These are phyloP conservation scores for Termitomyces sp. DNA, from an alignment of 768 basidiomycete species.

Conservation along the genomic window DNA sequence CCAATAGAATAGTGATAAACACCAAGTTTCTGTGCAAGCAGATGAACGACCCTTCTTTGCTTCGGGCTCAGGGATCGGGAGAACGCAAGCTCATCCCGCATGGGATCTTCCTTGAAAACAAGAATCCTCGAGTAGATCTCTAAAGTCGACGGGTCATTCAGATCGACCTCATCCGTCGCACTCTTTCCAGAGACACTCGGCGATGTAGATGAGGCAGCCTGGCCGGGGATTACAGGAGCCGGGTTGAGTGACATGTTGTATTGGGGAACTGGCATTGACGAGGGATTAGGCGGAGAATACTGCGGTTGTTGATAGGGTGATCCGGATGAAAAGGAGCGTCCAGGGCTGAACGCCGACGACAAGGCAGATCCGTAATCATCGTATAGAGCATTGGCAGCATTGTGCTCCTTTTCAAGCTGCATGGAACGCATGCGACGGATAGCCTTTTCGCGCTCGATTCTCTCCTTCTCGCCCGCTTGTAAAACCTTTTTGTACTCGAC, in stretches of 20 bases:
- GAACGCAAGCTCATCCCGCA: constrained; percentile 97
- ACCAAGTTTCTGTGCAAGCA: constrained; percentile 94
- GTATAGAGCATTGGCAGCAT: constrained; percentile 39
- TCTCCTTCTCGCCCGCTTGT: constrained; percentile 98
- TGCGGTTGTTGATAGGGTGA: constrained; percentile 55
- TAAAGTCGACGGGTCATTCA: constrained; percentile 92
- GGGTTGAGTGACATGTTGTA: constrained; percentile 41
- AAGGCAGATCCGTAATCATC: constrained; percentile 73
- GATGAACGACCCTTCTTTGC: constrained; percentile 89
- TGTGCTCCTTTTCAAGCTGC: constrained; percentile 86
- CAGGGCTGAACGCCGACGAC: constrained; percentile 57
- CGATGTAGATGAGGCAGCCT: constrained; percentile 51
- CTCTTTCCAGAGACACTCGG: constrained; percentile 64
- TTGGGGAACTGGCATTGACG: constrained; percentile 39
- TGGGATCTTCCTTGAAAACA: constrained; percentile 95
- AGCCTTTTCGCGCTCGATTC: constrained; percentile 98
- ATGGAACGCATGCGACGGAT: constrained; percentile 97
- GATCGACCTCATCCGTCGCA: constrained; percentile 72
- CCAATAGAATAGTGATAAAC: constrained; percentile 94
- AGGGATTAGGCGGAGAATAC: constrained; percentile 63
- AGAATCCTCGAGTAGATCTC: constrained; percentile 97
- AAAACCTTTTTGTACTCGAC: constrained; percentile 99
- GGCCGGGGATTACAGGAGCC: constrained; percentile 47
- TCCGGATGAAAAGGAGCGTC: constrained; percentile 67
- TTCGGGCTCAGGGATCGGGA: constrained; percentile 81